These are phyloP conservation scores for Cerioporus squamosus DNA, from an alignment of 1,284 basidiomycete species.

Conservation along the genomic window DNA sequence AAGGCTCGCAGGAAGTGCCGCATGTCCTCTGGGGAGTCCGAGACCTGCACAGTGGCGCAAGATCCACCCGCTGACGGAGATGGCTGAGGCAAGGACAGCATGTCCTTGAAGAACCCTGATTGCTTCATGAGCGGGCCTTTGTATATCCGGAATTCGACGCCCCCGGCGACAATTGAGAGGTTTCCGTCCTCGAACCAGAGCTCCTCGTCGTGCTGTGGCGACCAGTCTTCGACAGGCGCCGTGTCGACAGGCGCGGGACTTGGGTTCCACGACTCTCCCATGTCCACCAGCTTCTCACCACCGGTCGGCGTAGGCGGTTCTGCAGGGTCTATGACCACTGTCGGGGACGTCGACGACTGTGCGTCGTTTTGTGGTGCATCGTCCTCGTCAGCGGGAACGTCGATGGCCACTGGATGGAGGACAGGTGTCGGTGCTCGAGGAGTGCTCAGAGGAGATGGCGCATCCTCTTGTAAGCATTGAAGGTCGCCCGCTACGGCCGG, in stretches of 20 bases:
- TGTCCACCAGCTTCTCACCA: background rate
- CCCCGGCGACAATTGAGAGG: slow-evolving; percentile 22
- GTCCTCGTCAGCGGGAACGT: background rate
- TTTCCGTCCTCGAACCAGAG: slow-evolving; percentile 32
- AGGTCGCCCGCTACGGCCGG: too few relatives aligned
- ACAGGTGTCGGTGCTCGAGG: background rate
- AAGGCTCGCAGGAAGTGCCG: slow-evolving; percentile 12
- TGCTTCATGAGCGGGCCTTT: slow-evolving; percentile 21
- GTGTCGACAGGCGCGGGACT: background rate
- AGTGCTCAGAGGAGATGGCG: too few relatives aligned
- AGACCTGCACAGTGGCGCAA: slow-evolving; percentile 1
- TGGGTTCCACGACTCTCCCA: background rate
- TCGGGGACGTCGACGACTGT: background rate
- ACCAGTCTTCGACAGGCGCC: background rate
- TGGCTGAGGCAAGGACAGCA: slow-evolving; percentile 26
- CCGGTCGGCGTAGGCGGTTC: background rate
- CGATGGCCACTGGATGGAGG: background rate
- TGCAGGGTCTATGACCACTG: background rate
- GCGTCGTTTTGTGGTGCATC: background rate
- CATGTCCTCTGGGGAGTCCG: slow-evolving; percentile 9
- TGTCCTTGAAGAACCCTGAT: slow-evolving; percentile 27
- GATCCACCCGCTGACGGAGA: background rate
- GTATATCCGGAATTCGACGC: slow-evolving; percentile 25
- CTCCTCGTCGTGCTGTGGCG: slow-evolving; percentile 7
- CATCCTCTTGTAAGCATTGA: too few relatives aligned